Conservation (phyloP, 2,329 filamentous ascomycete genomes). For the Dactylella cylindrospora region DNA sequence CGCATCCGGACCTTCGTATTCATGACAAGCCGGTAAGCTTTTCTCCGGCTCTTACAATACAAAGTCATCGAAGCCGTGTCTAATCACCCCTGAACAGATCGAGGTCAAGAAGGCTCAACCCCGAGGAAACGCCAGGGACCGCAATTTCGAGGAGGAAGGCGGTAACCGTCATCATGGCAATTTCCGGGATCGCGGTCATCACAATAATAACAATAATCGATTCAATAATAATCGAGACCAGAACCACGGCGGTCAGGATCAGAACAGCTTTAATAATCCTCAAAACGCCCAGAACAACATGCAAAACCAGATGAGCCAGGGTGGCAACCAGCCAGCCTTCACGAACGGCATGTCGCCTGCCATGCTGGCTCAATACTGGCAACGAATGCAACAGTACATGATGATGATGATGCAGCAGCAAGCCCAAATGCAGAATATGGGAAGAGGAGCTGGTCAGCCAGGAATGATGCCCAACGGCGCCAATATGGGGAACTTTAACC, state of each 20-base stretch:
- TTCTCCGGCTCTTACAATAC: background rate
- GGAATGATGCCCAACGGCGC: constrained; percentile 58
- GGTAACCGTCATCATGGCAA: constrained; percentile 55
- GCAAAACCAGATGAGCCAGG: constrained; percentile 41
- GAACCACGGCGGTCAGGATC: constrained; percentile 50
- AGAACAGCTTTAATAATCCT: constrained; percentile 49
- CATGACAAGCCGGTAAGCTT: constrained; percentile 72
- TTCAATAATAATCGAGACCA: constrained; percentile 13
- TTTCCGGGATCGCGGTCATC: constrained; percentile 51
- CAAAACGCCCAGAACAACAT: constrained; percentile 46
- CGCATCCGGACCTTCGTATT: constrained; percentile 76
- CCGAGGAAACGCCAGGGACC: constrained; percentile 83
- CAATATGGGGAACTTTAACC: constrained; percentile 31
- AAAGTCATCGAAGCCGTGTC: background rate
- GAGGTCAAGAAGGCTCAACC: constrained; percentile 98
- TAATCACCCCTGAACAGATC: constrained; percentile 57
- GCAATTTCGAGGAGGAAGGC: constrained; percentile 64
- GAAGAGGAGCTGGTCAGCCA: constrained; percentile 61
- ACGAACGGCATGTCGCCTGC: constrained; percentile 80
- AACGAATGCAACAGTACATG: constrained; percentile 91
- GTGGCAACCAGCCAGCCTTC: constrained; percentile 49
- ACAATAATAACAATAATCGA: constrained; percentile 48
- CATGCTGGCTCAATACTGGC: constrained; percentile 98
- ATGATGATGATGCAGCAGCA: constrained; percentile 93
- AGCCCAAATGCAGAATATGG: constrained; percentile 66